Conservation (phyloP, 176 grass and related monocot genomes). For the Chloris gayana region DNA sequence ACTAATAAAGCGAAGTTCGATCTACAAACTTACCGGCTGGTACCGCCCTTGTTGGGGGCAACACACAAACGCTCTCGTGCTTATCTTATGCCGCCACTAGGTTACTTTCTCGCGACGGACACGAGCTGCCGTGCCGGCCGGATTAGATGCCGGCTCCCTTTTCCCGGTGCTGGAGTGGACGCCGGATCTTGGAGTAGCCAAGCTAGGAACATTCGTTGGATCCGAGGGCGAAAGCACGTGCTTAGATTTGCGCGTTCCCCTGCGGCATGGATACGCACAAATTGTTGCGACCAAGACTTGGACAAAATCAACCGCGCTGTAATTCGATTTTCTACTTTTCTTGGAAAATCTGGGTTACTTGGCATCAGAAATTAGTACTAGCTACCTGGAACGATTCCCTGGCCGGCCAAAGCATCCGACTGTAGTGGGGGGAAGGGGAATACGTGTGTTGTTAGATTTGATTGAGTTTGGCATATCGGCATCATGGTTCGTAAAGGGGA, state of each 20-base stretch:
- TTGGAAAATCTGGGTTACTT: too few relatives aligned
- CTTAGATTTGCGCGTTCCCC: not conserved
- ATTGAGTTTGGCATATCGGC: not conserved
- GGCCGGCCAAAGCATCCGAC: not conserved
- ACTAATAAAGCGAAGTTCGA: not conserved
- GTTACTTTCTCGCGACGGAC: not conserved
- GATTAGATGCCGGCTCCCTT: conserved; percentile 1
- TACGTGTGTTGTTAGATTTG: not conserved
- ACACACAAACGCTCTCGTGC: not conserved
- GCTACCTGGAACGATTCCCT: not conserved
- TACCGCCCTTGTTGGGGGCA: too few relatives aligned
- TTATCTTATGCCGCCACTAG: conserved; percentile 35
- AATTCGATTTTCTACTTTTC: too few relatives aligned
- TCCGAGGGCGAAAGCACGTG: conserved; percentile 31
- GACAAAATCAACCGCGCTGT: too few relatives aligned
- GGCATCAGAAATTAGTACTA: too few relatives aligned
- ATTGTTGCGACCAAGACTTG: too few relatives aligned
- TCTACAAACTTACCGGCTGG: too few relatives aligned
- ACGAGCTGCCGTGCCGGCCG: not conserved
- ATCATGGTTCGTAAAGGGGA: not conserved
- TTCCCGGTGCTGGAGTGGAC: not conserved
- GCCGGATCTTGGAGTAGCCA: not conserved
- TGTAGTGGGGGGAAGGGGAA: not conserved
- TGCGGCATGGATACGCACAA: not conserved
- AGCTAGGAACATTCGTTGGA: conserved; percentile 8